Conservation (phyloP, 768 basidiomycete species). For the Daedaleopsis sinensis region DNA sequence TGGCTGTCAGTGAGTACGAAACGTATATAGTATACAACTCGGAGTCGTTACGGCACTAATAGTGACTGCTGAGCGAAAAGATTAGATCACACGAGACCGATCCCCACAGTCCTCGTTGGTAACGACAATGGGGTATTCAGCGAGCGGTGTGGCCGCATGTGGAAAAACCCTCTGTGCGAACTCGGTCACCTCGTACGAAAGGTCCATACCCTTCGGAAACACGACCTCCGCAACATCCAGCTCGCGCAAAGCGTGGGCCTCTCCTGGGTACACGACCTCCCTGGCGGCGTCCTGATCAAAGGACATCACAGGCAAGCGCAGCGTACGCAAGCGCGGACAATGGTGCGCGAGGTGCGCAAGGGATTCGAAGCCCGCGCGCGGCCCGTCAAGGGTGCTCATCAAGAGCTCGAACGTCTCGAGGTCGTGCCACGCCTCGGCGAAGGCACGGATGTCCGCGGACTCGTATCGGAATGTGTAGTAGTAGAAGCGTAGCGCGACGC, state of each 20-base stretch:
- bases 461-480: neutral
- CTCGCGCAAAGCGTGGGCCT: neutral
- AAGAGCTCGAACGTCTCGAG: neutral
- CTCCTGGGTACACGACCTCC: neutral
- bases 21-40: too few relatives aligned
- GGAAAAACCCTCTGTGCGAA: neutral
- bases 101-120: neutral
- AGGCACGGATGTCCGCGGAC: neutral
- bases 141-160: neutral
- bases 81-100: neutral
- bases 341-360: neutral
- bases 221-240: neutral
- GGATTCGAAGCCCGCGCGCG: neutral
- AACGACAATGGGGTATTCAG: neutral
- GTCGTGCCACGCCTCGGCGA: neutral
- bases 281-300: neutral
- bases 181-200: neutral
- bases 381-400: neutral
- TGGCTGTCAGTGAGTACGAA: too few relatives aligned
- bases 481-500: neutral
- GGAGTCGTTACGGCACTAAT: too few relatives aligned
- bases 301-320: neutral
- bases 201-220: neutral
- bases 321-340: neutral
- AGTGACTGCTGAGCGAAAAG: neutral